Base-by-base conservation (phyloP, 768 basidiomycete species). In the Leccinum broughii region DNA sequence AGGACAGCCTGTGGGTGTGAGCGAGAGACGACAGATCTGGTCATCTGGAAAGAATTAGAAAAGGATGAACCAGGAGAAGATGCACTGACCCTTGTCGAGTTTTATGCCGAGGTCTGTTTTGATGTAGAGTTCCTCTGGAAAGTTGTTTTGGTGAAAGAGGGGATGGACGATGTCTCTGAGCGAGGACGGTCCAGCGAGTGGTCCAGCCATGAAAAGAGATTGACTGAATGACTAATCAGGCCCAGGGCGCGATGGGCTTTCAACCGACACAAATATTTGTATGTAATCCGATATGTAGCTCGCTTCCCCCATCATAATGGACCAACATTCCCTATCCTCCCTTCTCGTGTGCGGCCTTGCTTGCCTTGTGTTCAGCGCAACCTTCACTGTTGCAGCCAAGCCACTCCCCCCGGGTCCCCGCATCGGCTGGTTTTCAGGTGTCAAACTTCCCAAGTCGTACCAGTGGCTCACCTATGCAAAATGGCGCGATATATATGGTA, bases 141-240 rank as follows among this genome's bases (percentile, higher is more conserved):
- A 88, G 73, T 92, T 91, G 63, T 94, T 92, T 74, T 98, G 95
- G 75, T 97, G 94, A 71, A 97, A 95, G 69, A 96, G 94, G 2
- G 95, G 95, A 64, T 87, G 76, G 52, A 98, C 81, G 62, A 93
- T 77, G 74, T 93, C 91, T 68, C 78, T 80, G 60, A 88, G 79
- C 17, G 78, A 63, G 49, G 85, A 87, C 17, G 85, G 85, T 8
- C 81, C 85, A 51, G 79, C 78, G 54, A 87, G 79, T 37, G 84
- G 82, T 70, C 79, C 82, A 46, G 78, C 70, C 59, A 77, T 65
- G 35, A 49, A 49, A 49, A 20, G 15, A 11, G 8, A 41, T n/a
- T 22, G 11, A 20, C 20, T 13, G 20, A 20, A 46, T 46, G 44
- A 46, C 44, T 46, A 46, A 46, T 46, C 41, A 44, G n/a, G 9